A percentile compares a stretch with the other conserved stretches of the same genome.
phyloP scores from a whole-genome alignment of 2,329 filamentous ascomycete species.

The Exophiala spinifera region DNA sequence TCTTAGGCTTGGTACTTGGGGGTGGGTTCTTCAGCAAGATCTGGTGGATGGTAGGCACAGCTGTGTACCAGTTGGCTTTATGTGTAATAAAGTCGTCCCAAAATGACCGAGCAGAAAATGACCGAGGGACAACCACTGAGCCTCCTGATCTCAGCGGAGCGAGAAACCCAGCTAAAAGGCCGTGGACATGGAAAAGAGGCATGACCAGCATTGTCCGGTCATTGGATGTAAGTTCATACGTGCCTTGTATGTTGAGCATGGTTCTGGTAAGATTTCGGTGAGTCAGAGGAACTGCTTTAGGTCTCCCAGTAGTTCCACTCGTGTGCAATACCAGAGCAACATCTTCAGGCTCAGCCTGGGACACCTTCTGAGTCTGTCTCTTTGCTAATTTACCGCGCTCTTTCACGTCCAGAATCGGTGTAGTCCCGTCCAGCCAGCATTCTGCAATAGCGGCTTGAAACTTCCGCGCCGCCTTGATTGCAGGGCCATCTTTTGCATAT shows the following conservation, averaged over 20 bases:
- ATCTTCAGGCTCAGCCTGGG: constrained; percentile 68
- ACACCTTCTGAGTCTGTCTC: constrained; percentile 47
- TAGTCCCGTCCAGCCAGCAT: constrained; percentile 71
- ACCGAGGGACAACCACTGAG: constrained; percentile 72
- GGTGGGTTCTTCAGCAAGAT: constrained; percentile 73
- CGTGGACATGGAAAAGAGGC: constrained; percentile 88
- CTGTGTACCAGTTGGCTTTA: constrained; percentile 86
- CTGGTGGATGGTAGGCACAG: constrained; percentile 89
- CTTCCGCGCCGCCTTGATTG: constrained; percentile 72
- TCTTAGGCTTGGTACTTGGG: constrained; percentile 65
- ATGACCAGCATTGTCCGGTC: constrained; percentile 85
- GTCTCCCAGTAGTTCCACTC: constrained; percentile 77
- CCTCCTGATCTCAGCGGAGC: constrained; percentile 72
- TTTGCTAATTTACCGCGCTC: constrained; percentile 61
- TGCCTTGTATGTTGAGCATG: constrained; percentile 78
- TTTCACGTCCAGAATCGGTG: constrained; percentile 76
- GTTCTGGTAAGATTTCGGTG: constrained; percentile 77
- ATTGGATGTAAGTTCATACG: constrained; percentile 66
- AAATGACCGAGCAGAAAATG: constrained; percentile 79
- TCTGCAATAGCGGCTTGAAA: constrained; percentile 83
- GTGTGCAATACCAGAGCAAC: constrained; percentile 79
- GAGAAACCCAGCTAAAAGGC: constrained; percentile 78
- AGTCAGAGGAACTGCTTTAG: constrained; percentile 70
- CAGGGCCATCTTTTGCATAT: constrained; percentile 63
- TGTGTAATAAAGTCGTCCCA: constrained; percentile 73